These are phyloP conservation scores for Inonotus obliquus DNA, from an alignment of 1,284 basidiomycete genomes.

Conservation along the genomic window DNA sequence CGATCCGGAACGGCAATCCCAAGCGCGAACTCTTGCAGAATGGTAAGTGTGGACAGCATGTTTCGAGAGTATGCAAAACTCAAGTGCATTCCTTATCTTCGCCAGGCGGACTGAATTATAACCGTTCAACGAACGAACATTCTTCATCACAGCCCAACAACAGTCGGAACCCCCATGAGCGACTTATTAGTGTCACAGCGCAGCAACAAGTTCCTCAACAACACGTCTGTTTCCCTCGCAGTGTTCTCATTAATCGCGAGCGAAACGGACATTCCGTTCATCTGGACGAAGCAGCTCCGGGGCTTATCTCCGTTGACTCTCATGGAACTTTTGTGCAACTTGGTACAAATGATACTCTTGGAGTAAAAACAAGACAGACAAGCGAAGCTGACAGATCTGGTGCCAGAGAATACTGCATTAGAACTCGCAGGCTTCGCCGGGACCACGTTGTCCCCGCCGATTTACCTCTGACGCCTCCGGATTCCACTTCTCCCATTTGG, in stretches of 20 bases:
- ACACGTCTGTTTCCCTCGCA: not conserved
- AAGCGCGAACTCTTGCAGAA: no score
- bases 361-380: not conserved
- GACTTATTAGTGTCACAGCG: not conserved
- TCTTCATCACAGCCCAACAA: no score
- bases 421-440: not conserved
- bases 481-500: constrained; percentile 47
- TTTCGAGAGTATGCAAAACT: not conserved
- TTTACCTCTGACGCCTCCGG: constrained; percentile 45
- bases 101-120: no score
- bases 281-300: constrained; percentile 30
- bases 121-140: no score
- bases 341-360: constrained; percentile 24
- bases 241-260: not conserved
- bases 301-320: constrained; percentile 26
- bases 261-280: constrained; percentile 15
- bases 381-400: not conserved
- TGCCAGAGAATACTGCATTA: not conserved
- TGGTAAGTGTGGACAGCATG: no score
- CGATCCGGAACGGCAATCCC: no score
- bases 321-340: constrained; percentile 30
- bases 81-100: no score
- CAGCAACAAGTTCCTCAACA: no score
- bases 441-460: not conserved
- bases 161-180: not conserved